These are phyloP conservation scores for Phytophthora pistaciae DNA, from an alignment of 352 stramenopile genomes.

Conservation along the genomic window DNA sequence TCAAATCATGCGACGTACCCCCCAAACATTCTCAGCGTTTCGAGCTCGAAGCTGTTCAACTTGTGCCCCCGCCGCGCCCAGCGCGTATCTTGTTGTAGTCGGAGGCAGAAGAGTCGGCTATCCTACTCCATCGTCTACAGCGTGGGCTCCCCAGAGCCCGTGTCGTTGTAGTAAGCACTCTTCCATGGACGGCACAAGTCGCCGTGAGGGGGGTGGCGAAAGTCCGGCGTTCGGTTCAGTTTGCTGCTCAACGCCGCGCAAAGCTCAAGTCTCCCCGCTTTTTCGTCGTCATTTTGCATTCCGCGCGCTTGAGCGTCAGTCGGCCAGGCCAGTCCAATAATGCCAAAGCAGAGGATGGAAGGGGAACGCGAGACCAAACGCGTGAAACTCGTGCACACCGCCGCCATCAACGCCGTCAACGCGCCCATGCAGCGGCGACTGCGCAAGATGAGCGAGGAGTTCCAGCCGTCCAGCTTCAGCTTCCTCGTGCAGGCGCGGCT, in stretches of 20 bases:
- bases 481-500: conserved; percentile 57
- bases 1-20: conserved; percentile 25
- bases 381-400: conserved; percentile 38
- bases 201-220: conserved; percentile 12
- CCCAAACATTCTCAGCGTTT: conserved; percentile 15
- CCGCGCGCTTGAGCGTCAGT: neutral
- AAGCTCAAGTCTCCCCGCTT: conserved; percentile 33
- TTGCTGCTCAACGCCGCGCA: conserved; percentile 36
- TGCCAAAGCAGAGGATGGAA: conserved; percentile 38
- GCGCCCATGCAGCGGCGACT: conserved; percentile 51
- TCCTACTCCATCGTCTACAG: conserved; percentile 9
- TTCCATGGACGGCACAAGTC: conserved; percentile 18
- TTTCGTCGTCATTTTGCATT: conserved; percentile 43
- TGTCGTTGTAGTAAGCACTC: neutral
- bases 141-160: neutral
- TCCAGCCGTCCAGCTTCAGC: conserved; percentile 52
- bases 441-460: conserved; percentile 72
- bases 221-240: conserved; percentile 40
- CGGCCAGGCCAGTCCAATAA: neutral
- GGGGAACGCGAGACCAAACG: conserved; percentile 31
- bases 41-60: neutral
- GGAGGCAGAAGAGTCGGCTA: conserved; percentile 23
- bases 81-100: conserved; percentile 35
- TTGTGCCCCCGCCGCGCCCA: neutral
- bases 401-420: conserved; percentile 15